Base-by-base conservation (phyloP, 164 flowering plant genomes). In the Piper betle region DNA sequence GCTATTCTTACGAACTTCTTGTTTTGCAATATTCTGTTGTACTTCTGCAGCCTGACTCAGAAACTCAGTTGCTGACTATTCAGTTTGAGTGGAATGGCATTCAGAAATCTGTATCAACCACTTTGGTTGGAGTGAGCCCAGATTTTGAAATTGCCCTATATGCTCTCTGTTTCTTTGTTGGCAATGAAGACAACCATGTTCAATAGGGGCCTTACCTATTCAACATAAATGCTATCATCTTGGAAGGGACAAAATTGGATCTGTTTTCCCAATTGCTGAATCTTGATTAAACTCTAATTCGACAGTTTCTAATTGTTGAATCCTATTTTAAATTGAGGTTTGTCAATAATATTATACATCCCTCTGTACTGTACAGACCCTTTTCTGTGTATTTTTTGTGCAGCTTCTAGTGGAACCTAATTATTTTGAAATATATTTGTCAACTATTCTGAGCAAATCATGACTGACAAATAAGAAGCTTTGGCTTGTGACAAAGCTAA, bases 51-150 rank as follows among this genome's bases (percentile, higher is more conserved):
- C 95, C 92, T 0, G 96, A 93, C 65, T 78, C 96, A 4, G 96
- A 93, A 68, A 82, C 96, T 39, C 96, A 88, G 74, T 53, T 90
- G 77, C 96, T 93, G 4, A 90, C 91, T 1, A 61, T 90, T 66
- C 96, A 90, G 78, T 90, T 93, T 38, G 97, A 88, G 66, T 93
- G 99, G 97, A 88, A 88, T 63, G 96, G 97, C 9, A 69, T 88
- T 66, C 84, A 85, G 9, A 93, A 93, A 69, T 78, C 90, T 16
- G 80, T 93, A 15, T 93, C 97, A 18, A 93, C 86, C 84, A 79
- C 84, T 46, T 71, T 93, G 58, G 68, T 93, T 54, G 99, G 97
- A 48, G 97, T 86, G 64, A 93, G 97, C 84, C 97, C 99, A 0
- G 97, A 90, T 72, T 93, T 90, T 63, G 99, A 93, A 70, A 59